Evolutionary conservation across 208 protist genomes (phyloP), one percentile per base, ranked within the genome.

Genomic region (Trypanosoma platydactyli): DNA sequence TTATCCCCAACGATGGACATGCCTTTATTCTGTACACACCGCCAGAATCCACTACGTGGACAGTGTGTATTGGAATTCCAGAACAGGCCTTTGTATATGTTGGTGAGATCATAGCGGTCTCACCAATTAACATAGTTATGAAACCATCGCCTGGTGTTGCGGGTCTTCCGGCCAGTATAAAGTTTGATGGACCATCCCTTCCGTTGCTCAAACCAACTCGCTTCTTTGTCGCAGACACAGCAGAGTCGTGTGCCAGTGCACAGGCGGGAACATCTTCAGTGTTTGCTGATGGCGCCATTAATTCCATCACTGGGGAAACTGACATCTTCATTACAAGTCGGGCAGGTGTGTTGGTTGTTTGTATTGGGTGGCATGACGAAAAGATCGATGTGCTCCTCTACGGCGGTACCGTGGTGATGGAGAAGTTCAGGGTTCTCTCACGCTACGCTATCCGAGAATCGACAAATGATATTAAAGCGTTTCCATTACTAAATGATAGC

Each of bases 381-480:
- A 57, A 33, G 3, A 22, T 7, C 25, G 18, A 22, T 6, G 59
- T 53, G 20, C 88, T 80, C 77, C 59, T 76, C 15, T 77, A 79
- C 51, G 85, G 67, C 29, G 79, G 74, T 3, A 53, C 20, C 9
- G n/a, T 81, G 0, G 25, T 35, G 4, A 52, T 79, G 33, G 40
- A 56, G 40, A 22, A 29, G 5, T 91, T 88, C 66, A 84, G 65
- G 5, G 25, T 76, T 22, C 13, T 76, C 22, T 77, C 81, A 1
- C 42, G 51, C 22, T 91, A 80, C 56, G 85, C 68, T 25, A 75
- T 86, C 52, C 68, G 68, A 9, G 50, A 64, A 5, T 38, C 52
- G n/a, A 58, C 73, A 15, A 91, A 91, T 71, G 76, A 68, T 12
- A 42, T 91, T 12, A 49, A 68, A 5, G 79, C 55, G 18, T 73